Evolutionary conservation across 768 basidiomycete species (phyloP).

Genomic region (Basidioascus undulatus): DNA sequence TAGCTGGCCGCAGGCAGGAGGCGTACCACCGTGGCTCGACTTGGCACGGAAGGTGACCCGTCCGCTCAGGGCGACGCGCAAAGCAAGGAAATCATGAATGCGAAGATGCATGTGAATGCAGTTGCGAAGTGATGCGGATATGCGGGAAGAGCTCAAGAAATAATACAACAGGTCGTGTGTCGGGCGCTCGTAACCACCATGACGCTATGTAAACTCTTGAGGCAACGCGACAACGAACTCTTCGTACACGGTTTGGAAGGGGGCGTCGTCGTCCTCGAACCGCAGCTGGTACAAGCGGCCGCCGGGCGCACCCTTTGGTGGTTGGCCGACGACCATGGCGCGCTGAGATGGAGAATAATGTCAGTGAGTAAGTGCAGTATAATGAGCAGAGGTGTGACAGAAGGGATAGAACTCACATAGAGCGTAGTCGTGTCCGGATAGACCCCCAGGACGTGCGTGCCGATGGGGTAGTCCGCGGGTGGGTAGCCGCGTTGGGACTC

Average conservation of each 20-base stretch:
- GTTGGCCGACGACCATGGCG: no score
- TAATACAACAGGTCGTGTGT: no score
- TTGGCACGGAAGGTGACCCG: no score
- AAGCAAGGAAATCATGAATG: no score
- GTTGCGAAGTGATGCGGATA: no score
- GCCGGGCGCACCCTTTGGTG: background rate
- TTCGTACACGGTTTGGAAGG: conserved; percentile 1
- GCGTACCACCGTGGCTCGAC: no score
- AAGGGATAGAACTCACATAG: conserved; percentile 10
- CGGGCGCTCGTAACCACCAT: no score
- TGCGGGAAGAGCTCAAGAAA: no score
- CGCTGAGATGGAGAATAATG: background rate
- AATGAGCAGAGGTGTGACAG: background rate
- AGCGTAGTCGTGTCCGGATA: conserved; percentile 24
- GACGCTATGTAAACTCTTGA: no score
- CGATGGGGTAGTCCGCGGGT: conserved; percentile 17
- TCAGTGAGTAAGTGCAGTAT: background rate
- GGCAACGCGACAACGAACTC: conserved; percentile 10
- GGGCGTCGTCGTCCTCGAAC: conserved; percentile 13
- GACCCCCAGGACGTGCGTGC: conserved; percentile 18
- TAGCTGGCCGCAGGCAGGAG: no score
- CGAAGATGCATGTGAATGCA: no score
- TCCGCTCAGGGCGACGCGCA: no score
- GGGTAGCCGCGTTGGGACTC: conserved; percentile 11
- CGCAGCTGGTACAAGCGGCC: conserved; percentile 7